These are phyloP conservation scores for Fusarium nurragi DNA, from an alignment of 2,329 filamentous ascomycete species.

Conservation along the genomic window DNA sequence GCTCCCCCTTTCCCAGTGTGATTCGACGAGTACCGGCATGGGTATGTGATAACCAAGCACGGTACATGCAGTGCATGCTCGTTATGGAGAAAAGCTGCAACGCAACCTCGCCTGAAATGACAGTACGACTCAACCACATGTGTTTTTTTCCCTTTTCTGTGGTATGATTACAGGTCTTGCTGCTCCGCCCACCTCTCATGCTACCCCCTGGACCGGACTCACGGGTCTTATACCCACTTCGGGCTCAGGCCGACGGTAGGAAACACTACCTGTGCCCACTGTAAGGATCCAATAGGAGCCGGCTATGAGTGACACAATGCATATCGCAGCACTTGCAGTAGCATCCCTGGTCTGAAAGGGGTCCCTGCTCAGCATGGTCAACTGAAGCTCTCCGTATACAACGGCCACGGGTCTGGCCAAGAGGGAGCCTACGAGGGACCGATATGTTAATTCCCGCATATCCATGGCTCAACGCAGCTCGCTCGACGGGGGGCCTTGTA, in stretches of 20 bases:
- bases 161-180: neutral
- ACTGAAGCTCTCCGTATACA: neutral
- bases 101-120: neutral
- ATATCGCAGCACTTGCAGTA: constrained; percentile 14
- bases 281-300: neutral
- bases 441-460: constrained; percentile 18
- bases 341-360: neutral
- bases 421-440: no score
- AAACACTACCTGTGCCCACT: neutral
- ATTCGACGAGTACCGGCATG: constrained; percentile 8
- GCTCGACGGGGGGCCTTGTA: neutral
- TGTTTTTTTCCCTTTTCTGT: neutral
- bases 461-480: neutral
- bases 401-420: neutral
- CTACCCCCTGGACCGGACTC: neutral
- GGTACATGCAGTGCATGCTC: neutral
- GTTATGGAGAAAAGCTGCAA: neutral
- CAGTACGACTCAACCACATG: neutral
- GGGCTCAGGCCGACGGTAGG: neutral
- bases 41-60: neutral
- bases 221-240: constrained; percentile 11
- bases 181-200: neutral
- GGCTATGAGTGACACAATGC: constrained; percentile 10
- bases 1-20: neutral
- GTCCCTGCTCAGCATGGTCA: neutral